These are phyloP conservation scores for Fraxinus ornus DNA, from an alignment of 305 asterid species.

Conservation along the genomic window DNA sequence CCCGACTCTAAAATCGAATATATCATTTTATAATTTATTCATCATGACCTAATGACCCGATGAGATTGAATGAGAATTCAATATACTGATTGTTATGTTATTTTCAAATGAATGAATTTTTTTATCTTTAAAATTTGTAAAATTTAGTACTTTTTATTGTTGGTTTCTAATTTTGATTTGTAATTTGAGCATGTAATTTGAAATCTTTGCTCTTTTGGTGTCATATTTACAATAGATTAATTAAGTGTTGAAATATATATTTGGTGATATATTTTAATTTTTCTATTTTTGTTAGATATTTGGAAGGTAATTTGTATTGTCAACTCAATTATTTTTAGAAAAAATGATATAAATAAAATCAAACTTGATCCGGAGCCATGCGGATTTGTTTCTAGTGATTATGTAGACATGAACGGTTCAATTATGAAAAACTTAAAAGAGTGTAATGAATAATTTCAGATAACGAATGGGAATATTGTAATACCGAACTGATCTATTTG, in stretches of 20 bases:
- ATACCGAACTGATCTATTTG: not conserved
- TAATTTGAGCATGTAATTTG: not conserved
- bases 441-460: not conserved
- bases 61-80: not conserved
- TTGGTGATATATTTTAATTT: too few relatives aligned
- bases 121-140: too few relatives aligned
- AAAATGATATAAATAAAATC: too few relatives aligned
- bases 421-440: too few relatives aligned
- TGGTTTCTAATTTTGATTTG: not conserved
- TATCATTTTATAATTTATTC: not conserved
- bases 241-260: not conserved
- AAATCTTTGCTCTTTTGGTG: not conserved
- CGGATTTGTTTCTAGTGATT: not conserved
- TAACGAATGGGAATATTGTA: too few relatives aligned
- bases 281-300: too few relatives aligned
- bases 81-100: not conserved
- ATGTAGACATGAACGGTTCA: not conserved
- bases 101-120: not conserved
- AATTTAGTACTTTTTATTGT: not conserved
- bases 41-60: not conserved
- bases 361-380: too few relatives aligned
- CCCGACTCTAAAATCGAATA: not conserved
- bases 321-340: too few relatives aligned
- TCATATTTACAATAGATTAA: not conserved
- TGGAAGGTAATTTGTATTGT: too few relatives aligned